phyloP scores from a whole-genome alignment of 2,329 filamentous ascomycete genomes.

The Lasiodiplodia gonubiensis region DNA sequence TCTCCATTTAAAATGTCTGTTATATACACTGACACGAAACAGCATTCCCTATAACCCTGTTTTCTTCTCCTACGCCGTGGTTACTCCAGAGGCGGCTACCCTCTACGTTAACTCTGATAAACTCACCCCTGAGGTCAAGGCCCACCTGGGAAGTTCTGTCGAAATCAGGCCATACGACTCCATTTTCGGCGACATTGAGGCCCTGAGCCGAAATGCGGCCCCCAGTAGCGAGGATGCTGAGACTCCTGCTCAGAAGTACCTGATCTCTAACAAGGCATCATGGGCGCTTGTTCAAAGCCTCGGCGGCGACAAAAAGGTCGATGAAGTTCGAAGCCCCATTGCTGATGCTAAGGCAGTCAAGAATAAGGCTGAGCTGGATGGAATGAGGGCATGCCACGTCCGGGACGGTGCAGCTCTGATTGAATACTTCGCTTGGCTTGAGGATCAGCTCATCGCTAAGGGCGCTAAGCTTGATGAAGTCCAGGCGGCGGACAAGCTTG shows the following conservation, averaged over 20 bases:
- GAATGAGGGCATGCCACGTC: constrained; percentile 93
- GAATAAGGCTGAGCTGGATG: constrained; percentile 85
- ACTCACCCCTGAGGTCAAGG: constrained; percentile 69
- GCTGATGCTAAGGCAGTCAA: constrained; percentile 93
- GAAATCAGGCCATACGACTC: constrained; percentile 79
- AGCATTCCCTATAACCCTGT: constrained; percentile 96
- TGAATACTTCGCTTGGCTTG: constrained; percentile 96
- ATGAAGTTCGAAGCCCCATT: constrained; percentile 85
- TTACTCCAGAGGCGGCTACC: constrained; percentile 76
- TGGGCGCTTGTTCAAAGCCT: constrained; percentile 90
- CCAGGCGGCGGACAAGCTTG: constrained; percentile 87
- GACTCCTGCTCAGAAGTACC: constrained; percentile 67
- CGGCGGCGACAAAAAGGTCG: constrained; percentile 82
- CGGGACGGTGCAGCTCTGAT: constrained; percentile 89
- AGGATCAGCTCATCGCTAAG: constrained; percentile 80
- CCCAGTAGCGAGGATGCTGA: constrained; percentile 41
- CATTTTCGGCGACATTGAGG: constrained; percentile 79
- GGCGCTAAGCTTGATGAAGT: constrained; percentile 83
- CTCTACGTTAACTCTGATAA: constrained; percentile 87
- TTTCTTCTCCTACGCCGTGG: constrained; percentile 93
- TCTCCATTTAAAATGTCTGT: not conserved
- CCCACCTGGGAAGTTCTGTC: constrained; percentile 73
- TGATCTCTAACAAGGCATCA: constrained; percentile 86
- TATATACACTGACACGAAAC: constrained; percentile 31
- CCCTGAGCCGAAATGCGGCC: constrained; percentile 58